Conservation (phyloP, 805 yeast genomes). For the Kodamaea jinghongensis region DNA sequence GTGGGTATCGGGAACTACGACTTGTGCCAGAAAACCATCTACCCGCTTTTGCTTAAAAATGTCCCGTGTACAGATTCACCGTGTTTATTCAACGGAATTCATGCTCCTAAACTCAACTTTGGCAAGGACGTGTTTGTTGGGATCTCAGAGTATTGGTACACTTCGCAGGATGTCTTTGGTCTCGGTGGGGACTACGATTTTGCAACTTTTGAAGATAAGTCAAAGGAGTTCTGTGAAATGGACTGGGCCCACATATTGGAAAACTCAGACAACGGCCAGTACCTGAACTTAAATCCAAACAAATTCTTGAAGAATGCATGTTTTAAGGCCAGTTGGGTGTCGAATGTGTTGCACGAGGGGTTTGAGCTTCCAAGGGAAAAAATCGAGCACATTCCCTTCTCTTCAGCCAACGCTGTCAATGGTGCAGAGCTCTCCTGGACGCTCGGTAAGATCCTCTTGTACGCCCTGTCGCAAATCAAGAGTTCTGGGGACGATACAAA, state of each 20-base stretch:
- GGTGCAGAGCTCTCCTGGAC: constrained; percentile 96
- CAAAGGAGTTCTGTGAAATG: constrained; percentile 69
- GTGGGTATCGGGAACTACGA: constrained; percentile 79
- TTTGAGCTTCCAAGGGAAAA: constrained; percentile 72
- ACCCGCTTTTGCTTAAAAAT: constrained; percentile 75
- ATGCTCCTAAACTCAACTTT: constrained; percentile 86
- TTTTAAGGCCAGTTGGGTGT: constrained; percentile 93
- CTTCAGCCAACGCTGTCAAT: constrained; percentile 73
- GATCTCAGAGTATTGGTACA: constrained; percentile 95
- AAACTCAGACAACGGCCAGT: constrained; percentile 53
- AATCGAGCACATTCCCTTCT: constrained; percentile 59
- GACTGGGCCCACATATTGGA: constrained; percentile 61
- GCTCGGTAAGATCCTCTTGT: constrained; percentile 78
- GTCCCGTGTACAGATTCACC: constrained; percentile 85
- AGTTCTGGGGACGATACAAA: constrained; percentile 12
- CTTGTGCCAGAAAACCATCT: constrained; percentile 65
- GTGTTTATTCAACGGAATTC: constrained; percentile 92
- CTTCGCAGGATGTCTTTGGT: constrained; percentile 86
- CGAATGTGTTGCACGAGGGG: constrained; percentile 87
- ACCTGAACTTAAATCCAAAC: constrained; percentile 53
- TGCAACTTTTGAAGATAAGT: constrained; percentile 59
- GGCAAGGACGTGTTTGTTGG: constrained; percentile 83
- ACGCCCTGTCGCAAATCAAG: constrained; percentile 70
- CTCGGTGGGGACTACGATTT: constrained; percentile 89
- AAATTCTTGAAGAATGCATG: constrained; percentile 68